Evolutionary conservation across 345 rosid species (phyloP).

Genomic region (Citrus sinensis): DVS_A1.0 CM039168.1:12151001-12151500

Average conservation of each 20-base stretch:
- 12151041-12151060: constrained; percentile 94
- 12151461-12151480: neutral
- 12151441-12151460: neutral
- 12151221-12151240: neutral
- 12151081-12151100: constrained; percentile 80
- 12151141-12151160: constrained; percentile 4
- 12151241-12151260: neutral
- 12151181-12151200: too few relatives aligned
- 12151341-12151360: neutral
- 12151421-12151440: neutral
- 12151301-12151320: neutral
- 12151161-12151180: constrained; percentile 1
- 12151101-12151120: constrained; percentile 75
- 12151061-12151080: constrained; percentile 90
- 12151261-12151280: neutral
- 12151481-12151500: neutral
- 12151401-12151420: neutral
- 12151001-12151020: constrained; percentile 42
- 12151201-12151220: too few relatives aligned
- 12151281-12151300: neutral
- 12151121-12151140: constrained; percentile 59
- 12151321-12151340: neutral
- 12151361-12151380: neutral
- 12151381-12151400: neutral
- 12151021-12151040: constrained; percentile 85